Percentiles rank a stretch among this genome's conserved stretches.
These are phyloP conservation scores for Coniosporium uncinatum DNA, from an alignment of 2,329 filamentous ascomycete genomes.

Conservation along the genomic window DNA sequence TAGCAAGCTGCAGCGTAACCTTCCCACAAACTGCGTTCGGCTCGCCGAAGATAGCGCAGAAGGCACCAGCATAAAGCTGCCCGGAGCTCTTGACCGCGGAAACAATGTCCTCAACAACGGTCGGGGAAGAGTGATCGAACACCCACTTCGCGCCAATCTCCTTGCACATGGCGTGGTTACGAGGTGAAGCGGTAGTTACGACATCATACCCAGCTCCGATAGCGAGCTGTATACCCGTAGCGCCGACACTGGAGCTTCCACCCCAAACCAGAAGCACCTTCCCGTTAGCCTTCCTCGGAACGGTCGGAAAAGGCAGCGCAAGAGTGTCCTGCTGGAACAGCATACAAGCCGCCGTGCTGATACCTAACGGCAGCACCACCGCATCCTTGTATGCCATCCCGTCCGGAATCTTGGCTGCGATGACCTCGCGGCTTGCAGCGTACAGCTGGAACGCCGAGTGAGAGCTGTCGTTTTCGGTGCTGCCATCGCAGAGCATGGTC, in stretches of 20 bases:
- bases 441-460: slow-evolving; percentile 27
- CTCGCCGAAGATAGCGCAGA: too few species aligned
- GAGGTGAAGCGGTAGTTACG: slow-evolving; percentile 26
- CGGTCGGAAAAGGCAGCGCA: slow-evolving; percentile 27
- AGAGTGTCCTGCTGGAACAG: slow-evolving; percentile 33
- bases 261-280: slow-evolving; percentile 18
- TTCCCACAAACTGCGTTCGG: too few species aligned
- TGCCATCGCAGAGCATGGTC: neutral
- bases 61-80: too few species aligned
- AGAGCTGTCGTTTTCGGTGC: slow-evolving; percentile 10
- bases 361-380: slow-evolving; percentile 34
- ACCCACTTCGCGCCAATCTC: slow-evolving; percentile 19
- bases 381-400: slow-evolving; percentile 28
- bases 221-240: slow-evolving; percentile 37
- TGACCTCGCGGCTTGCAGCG: slow-evolving; percentile 17
- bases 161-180: slow-evolving; percentile 20
- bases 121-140: slow-evolving; percentile 17
- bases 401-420: slow-evolving; percentile 29
- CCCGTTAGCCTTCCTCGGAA: slow-evolving; percentile 16
- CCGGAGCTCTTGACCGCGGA: neutral
- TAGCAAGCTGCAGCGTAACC: too few species aligned
- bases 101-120: neutral
- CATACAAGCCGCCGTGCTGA: slow-evolving; percentile 35
- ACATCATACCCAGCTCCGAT: slow-evolving; percentile 32
- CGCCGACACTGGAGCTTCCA: slow-evolving; percentile 23